Conservation (phyloP, 768 basidiomycete genomes). For the Serendipita sp. region DNA sequence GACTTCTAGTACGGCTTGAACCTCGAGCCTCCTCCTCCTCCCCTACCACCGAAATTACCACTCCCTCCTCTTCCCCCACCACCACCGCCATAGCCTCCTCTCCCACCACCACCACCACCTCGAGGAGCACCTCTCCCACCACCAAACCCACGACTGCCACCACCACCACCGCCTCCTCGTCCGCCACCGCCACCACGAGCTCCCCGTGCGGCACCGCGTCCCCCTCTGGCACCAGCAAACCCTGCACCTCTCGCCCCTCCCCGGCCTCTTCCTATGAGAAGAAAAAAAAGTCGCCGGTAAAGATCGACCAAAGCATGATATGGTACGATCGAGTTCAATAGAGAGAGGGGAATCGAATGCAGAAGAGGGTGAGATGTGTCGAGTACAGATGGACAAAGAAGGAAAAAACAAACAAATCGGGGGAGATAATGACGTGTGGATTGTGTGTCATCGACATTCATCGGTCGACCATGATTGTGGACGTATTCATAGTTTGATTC, state of each 20-base stretch:
- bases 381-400: too few species aligned
- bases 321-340: too few species aligned
- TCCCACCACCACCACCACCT: conserved; percentile 19
- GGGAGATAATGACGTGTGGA: too few species aligned
- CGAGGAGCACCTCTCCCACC: neutral
- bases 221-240: conserved; percentile 11
- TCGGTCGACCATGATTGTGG: too few species aligned
- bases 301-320: too few species aligned
- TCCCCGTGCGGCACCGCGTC: conserved; percentile 23
- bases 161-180: conserved; percentile 24
- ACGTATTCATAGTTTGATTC: too few species aligned
- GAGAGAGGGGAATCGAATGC: too few species aligned
- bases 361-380: too few species aligned
- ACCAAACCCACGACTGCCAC: conserved; percentile 24
- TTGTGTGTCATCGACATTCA: too few species aligned
- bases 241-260: conserved; percentile 7
- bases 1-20: too few species aligned
- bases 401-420: too few species aligned
- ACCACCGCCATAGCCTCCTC: neutral
- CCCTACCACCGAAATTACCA: conserved; percentile 12
- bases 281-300: too few species aligned
- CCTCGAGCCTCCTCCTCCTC: conserved; percentile 10
- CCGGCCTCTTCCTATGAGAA: conserved; percentile 10
- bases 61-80: conserved; percentile 4
- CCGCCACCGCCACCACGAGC: conserved; percentile 26